Evolutionary conservation across 1,139 yeast species (phyloP), one percentile per base, ranked within the genome.

Genomic region (Zygosaccharomyces sapae): DNA sequence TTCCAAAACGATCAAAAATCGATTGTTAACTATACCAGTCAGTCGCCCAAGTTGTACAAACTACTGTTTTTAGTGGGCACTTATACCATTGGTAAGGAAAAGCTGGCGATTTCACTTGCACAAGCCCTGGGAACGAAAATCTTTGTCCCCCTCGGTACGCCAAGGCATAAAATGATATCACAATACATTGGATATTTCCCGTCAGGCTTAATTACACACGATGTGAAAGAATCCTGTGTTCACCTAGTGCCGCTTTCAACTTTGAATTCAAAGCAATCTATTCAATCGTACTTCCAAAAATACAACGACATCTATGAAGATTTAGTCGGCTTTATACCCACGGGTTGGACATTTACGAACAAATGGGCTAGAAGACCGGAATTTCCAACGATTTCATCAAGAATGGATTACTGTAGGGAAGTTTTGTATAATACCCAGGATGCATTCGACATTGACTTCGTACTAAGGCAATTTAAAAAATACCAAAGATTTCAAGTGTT

Each of bases 81-180:
- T 0, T 92, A 92, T 64, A 77, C 90, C 1, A 88, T 92, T 37
- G 97, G 98, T 1, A 92, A 92, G 63, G 98, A 92, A 62, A 77
- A 82, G 49, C 65, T 92, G 24, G 97, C 96, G 0, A 68, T 87
- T 7, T 57, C 57, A 3, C 51, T 63, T 7, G 61, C 63, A 22
- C 51, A 55, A 34, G 48, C 48, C 33, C 44, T 59, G 10, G 44
- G 53, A 2, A 56, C 61, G 20, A 57, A 57, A 42, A 53, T 60
- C n/a, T 58, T 50, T 43, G 47, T 57, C 18, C 55, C 55, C 5
- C 36, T 42, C 12, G 48, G 54, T 29, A 48, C 58, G 1, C 42
- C 54, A 4, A 47, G 56, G 30, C 50, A 48, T 42, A 47, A 47
- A 20, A 45, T 55, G 41, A 45, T 57, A 22, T 48, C 51, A 22